phyloP scores from a whole-genome alignment of 805 yeast genomes.

The Saccharomycopsis capsularis region DNA sequence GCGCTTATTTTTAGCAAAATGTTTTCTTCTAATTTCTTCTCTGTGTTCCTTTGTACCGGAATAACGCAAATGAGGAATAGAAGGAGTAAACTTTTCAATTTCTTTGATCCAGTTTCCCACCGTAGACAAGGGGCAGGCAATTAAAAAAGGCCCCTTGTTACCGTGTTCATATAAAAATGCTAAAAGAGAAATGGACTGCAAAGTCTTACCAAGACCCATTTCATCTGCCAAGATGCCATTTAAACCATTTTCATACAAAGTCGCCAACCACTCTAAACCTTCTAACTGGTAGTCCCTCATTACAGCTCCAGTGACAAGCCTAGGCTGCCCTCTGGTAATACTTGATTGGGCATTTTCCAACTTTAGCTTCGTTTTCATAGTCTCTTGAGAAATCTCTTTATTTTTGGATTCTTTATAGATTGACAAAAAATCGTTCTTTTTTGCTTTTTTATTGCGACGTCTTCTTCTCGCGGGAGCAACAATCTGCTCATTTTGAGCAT shows the following conservation, averaged over 20 bases:
- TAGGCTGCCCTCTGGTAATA: constrained; percentile 46
- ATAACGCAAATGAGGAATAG: constrained; percentile 53
- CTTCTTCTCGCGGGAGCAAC: constrained; percentile 21
- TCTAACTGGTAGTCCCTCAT: constrained; percentile 82
- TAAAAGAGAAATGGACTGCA: constrained; percentile 77
- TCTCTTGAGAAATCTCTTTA: constrained; percentile 20
- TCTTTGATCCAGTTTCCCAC: constrained; percentile 81
- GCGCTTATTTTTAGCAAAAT: constrained; percentile 32
- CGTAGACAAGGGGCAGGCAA: constrained; percentile 80
- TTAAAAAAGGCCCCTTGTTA: constrained; percentile 67
- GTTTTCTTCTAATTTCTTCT: constrained; percentile 32
- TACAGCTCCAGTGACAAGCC: constrained; percentile 44
- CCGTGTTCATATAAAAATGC: constrained; percentile 74
- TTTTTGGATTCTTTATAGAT: constrained; percentile 14
- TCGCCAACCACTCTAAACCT: constrained; percentile 86
- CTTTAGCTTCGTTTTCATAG: constrained; percentile 25
- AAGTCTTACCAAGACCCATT: constrained; percentile 94
- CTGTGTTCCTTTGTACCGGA: constrained; percentile 60
- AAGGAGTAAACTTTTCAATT: constrained; percentile 66
- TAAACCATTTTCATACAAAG: constrained; percentile 85
- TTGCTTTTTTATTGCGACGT: not conserved
- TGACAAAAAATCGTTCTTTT: constrained; percentile 22
- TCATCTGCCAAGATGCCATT: constrained; percentile 96
- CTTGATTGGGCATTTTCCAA: constrained; percentile 21
- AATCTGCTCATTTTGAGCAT: constrained; percentile 11